Base-by-base conservation (phyloP, 805 yeast genomes). In the Suhomyces emberorum region DNA sequence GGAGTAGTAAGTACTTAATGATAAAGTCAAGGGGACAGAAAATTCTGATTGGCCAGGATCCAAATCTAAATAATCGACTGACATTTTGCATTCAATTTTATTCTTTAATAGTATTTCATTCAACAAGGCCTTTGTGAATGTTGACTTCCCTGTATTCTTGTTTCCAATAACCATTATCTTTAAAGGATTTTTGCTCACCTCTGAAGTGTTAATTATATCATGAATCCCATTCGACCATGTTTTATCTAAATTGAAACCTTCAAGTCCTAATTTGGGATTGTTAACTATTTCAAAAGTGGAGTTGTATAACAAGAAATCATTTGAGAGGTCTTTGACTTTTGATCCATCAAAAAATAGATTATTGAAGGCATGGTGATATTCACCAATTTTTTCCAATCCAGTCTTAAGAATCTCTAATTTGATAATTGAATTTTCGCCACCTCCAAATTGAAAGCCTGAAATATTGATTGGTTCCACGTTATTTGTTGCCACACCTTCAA, bases 11-110 rank as follows among this genome's bases (percentile, higher is more conserved):
- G 59, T 56, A 1, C 74, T 66, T 9, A 84, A 56, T 0, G 95
- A 77, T 2, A 88, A 59, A 28, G 83, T 74, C 21, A 83, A 88
- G 0, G 95, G 93, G 7, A 66, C 65, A 0, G 88, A 78, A 44
- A 72, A 79, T 49, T 85, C 95, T 0, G 95, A 79, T 53, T 88
- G 96, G 1, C 95, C 96, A 0, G 96, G 95, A 53, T 89, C 98
- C 1, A 87, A 54, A 48, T 89, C 96, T 27, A 89, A 46, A 25
- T 79, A 72, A 15, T 72, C 68, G 3, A 81, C 59, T 0, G 15
- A n/a, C 7, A 62, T 20, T 23, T 23, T 23, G 26, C 26, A 8
- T 52, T 0, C 53, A 38, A 1, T 47, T n/a, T n/a, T n/a, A n/a
- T n/a, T 40, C 3, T 48, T 45, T 6, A 50, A 38, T 3, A 76